Evolutionary conservation across 192 early-diverging fungal genomes (phyloP), one percentile per base, ranked within the genome.

Genomic region (Podochytrium sp.): DNA sequence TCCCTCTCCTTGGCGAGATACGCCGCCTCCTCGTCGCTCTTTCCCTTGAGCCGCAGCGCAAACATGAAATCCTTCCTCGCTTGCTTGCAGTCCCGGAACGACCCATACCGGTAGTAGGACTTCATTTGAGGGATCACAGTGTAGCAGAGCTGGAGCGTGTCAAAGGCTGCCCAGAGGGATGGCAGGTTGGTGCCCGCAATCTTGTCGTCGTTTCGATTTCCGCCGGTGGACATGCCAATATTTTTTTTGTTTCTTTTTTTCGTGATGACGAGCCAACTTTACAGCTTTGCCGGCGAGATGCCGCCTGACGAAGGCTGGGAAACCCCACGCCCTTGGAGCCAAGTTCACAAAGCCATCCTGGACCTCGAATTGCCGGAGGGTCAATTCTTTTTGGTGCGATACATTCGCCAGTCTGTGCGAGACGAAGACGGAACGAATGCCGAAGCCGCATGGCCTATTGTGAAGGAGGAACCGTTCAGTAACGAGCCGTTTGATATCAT

Each of bases 61-160:
- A 87, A 87, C 27, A 59, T 38, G 56, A 87, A 76, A 16, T 87
- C 83, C 23, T 55, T 71, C 16, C 78, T 50, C 2, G 78, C 78
- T 12, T 40, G 49, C 1, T 75, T 29, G 71, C 86, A 87, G 71
- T 85, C 80, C 18, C 78, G 38, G 40, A 83, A 67, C n/a, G 51
- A 76, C 1, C 86, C 86, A 42, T 84, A 79, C 4, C 80, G 66
- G 56, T 85, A 87, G 74, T 81, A 87, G 47, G 80, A 62, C 71
- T 79, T 83, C 38, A 82, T 65, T 67, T 87, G 84, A 16, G 67
- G 75, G 42, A 76, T 63, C 1, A 70, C 58, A 5, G 75, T 76
- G 66, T 70, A 76, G 67, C 66, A 76, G 1, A 76, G 75, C 75
- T 68, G 75, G n/a, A 76, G 49, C 0, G 32, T 60, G 38, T 76